phyloP scores from a whole-genome alignment of 2,329 filamentous ascomycete species.

The Myotisia sp. region DNA sequence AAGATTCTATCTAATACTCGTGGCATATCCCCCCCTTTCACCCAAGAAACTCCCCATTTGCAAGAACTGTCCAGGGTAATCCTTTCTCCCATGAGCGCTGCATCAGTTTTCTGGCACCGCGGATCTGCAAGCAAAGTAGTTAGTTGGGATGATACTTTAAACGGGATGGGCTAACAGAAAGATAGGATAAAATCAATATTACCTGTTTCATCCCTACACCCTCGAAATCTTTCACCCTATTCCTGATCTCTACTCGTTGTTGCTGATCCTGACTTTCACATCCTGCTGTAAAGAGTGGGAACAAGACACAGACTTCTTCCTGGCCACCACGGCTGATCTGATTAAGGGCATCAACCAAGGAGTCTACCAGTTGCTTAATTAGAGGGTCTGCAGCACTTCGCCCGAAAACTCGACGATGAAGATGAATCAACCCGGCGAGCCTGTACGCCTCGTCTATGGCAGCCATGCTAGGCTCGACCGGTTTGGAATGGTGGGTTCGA shows the following conservation, averaged over 20 bases:
- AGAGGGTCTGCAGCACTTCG: conserved; percentile 42
- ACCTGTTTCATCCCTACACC: conserved; percentile 65
- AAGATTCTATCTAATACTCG: too few species aligned
- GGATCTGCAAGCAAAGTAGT: conserved; percentile 18
- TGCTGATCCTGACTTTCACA: conserved; percentile 50
- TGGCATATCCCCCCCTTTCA: too few species aligned
- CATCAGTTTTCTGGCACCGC: conserved; percentile 28
- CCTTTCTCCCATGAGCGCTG: conserved; percentile 27
- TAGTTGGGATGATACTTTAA: neutral
- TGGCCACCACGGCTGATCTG: conserved; percentile 51
- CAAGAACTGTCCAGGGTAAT: conserved; percentile 27
- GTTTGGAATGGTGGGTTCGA: conserved; percentile 27
- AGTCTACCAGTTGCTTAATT: conserved; percentile 49
- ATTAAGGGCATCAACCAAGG: conserved; percentile 49
- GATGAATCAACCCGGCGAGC: conserved; percentile 61
- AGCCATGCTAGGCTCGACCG: conserved; percentile 36
- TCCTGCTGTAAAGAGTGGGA: conserved; percentile 72
- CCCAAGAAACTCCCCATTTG: conserved; percentile 27
- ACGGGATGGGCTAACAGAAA: neutral
- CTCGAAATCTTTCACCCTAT: conserved; percentile 53
- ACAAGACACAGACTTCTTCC: conserved; percentile 60
- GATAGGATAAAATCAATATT: conserved; percentile 17
- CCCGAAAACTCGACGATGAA: conserved; percentile 58
- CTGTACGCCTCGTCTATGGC: conserved; percentile 68
- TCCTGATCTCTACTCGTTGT: conserved; percentile 48